Evolutionary conservation across 176 grass and related monocot genomes (phyloP).

Genomic region (Oropetium thomaeum): DNA sequence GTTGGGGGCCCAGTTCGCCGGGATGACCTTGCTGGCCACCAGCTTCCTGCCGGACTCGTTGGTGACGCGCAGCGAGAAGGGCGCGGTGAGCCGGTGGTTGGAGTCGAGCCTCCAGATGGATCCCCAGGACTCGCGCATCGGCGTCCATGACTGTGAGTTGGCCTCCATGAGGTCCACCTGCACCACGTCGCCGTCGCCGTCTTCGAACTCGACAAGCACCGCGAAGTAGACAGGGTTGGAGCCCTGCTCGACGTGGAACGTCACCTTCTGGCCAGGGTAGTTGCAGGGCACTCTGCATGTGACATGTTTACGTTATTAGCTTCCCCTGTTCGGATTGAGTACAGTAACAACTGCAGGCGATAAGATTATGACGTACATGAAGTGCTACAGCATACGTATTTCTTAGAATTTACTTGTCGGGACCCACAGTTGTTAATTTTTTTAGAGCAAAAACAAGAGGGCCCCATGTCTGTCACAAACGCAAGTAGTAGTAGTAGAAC

Average conservation of each 20-base stretch:
- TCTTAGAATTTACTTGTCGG: constrained; percentile 18
- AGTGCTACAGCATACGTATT: background rate
- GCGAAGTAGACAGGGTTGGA: constrained; percentile 68
- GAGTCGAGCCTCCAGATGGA: constrained; percentile 61
- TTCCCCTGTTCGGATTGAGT: background rate
- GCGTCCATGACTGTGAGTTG: constrained; percentile 45
- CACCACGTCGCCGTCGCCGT: constrained; percentile 54
- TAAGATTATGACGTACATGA: background rate
- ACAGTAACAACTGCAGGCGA: background rate
- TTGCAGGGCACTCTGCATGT: constrained; percentile 53
- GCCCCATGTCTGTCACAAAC: too few relatives aligned
- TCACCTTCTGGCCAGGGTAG: constrained; percentile 28
- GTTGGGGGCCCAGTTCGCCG: constrained; percentile 43
- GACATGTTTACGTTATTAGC: background rate
- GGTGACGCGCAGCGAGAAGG: constrained; percentile 56
- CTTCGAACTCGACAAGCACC: constrained; percentile 54
- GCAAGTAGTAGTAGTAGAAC: too few relatives aligned
- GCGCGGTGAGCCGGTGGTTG: constrained; percentile 33
- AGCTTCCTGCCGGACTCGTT: constrained; percentile 34
- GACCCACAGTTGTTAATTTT: background rate
- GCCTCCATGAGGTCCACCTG: constrained; percentile 61
- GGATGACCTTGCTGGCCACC: constrained; percentile 55
- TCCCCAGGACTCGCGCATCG: constrained; percentile 54
- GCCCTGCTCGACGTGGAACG: constrained; percentile 73
- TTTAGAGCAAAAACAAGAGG: background rate